Evolutionary conservation across 306 rosid genomes (phyloP).

Genomic region (Heteromeles arbutifolia): DNA sequence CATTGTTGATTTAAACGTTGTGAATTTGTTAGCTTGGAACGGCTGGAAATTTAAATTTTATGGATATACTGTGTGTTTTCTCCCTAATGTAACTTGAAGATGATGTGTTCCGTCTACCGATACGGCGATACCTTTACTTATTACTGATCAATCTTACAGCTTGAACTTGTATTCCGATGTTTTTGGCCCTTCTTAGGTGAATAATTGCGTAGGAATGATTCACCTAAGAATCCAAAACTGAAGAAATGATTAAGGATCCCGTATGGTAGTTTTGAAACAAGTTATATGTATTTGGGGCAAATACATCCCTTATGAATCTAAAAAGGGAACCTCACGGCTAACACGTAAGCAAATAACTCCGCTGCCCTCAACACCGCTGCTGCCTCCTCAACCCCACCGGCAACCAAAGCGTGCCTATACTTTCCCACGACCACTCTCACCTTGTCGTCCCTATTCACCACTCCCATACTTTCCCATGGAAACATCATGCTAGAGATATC

Average conservation of each 20-base stretch:
- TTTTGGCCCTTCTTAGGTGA: not conserved
- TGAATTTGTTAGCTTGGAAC: slow-evolving; percentile 11
- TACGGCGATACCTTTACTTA: not conserved
- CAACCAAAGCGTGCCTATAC: too few species aligned
- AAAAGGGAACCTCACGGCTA: too few species aligned
- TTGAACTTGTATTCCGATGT: not conserved
- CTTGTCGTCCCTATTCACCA: too few species aligned
- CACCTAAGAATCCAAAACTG: too few species aligned
- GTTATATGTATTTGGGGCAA: too few species aligned
- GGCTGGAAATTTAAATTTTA: not conserved
- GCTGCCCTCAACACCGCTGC: slow-evolving; percentile 54
- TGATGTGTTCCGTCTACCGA: not conserved
- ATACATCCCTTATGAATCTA: too few species aligned
- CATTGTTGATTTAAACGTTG: slow-evolving; percentile 1
- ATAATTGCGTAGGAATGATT: not conserved
- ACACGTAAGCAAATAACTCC: slow-evolving; percentile 43
- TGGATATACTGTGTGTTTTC: not conserved
- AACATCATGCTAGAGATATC: too few species aligned
- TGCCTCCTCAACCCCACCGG: slow-evolving; percentile 43
- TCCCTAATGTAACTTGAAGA: not conserved
- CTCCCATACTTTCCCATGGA: too few species aligned
- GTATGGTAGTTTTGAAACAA: too few species aligned
- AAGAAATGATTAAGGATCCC: too few species aligned
- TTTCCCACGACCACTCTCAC: too few species aligned
- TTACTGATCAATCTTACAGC: not conserved